phyloP scores from a whole-genome alignment of 495 filamentous ascomycete genomes.

The Aspergillus nidulans region DNA sequence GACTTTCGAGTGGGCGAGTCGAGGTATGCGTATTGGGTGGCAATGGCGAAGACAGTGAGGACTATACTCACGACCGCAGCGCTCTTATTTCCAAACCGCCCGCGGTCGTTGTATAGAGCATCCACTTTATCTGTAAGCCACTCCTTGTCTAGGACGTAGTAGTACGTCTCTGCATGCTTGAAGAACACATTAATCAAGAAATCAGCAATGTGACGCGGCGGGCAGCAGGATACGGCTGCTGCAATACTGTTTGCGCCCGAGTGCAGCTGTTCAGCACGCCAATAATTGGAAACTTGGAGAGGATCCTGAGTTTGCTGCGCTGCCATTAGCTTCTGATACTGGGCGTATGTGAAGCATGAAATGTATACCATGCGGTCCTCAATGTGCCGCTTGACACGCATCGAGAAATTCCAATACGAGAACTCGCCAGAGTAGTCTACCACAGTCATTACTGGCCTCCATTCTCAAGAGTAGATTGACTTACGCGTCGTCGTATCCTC shows the following conservation, averaged over 20 bases:
- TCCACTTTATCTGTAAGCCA: constrained; percentile 30
- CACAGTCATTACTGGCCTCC: not conserved
- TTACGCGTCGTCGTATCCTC: constrained; percentile 28
- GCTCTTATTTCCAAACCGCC: constrained; percentile 19
- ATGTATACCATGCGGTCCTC: constrained; percentile 22
- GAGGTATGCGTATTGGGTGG: constrained; percentile 42
- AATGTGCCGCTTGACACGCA: constrained; percentile 31
- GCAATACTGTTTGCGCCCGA: constrained; percentile 18
- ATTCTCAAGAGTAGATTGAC: not conserved
- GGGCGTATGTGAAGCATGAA: not conserved
- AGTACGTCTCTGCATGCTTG: constrained; percentile 36
- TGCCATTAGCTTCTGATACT: constrained; percentile 13
- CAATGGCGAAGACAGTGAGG: constrained; percentile 37
- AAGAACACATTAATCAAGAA: constrained; percentile 36
- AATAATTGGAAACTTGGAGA: constrained; percentile 21
- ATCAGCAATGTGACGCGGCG: constrained; percentile 33
- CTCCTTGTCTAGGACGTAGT: constrained; percentile 28
- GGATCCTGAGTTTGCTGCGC: constrained; percentile 5
- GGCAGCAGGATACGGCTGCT: constrained; percentile 28
- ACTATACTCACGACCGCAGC: constrained; percentile 32
- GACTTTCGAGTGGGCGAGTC: constrained; percentile 15
- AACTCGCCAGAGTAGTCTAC: constrained; percentile 40
- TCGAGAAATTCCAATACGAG: constrained; percentile 40
- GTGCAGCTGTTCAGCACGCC: constrained; percentile 28
- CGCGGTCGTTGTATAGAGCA: constrained; percentile 22